Conservation (phyloP, 768 basidiomycete genomes). For the Rhizopogon sp. region DNA sequence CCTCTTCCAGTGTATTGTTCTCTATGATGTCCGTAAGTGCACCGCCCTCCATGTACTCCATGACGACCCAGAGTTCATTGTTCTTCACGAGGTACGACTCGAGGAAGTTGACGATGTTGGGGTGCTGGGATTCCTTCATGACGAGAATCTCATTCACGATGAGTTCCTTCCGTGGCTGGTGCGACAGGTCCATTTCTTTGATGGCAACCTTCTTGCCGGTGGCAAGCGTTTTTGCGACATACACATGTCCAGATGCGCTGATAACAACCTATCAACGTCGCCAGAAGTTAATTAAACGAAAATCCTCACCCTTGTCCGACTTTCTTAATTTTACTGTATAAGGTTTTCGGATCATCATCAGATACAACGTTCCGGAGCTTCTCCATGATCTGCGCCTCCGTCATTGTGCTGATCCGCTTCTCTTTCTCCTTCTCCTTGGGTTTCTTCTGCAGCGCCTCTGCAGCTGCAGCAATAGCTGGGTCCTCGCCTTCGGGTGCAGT, state of each 20-base stretch:
- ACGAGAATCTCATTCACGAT: conserved; percentile 98
- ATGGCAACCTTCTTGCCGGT: conserved; percentile 90
- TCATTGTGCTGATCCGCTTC: conserved; percentile 93
- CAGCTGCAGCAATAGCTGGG: conserved; percentile 61
- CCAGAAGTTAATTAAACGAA: neutral
- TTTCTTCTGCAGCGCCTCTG: conserved; percentile 55
- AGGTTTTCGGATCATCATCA: conserved; percentile 77
- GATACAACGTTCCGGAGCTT: conserved; percentile 88
- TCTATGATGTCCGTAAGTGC: conserved; percentile 97
- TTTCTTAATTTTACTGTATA: conserved; percentile 98
- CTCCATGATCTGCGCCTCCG: conserved; percentile 97
- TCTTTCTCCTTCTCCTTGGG: conserved; percentile 57
- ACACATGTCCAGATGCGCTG: conserved; percentile 96
- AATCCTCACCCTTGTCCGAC: conserved; percentile 91
- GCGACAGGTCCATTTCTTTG: conserved; percentile 96
- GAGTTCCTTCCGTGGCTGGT: conserved; percentile 94
- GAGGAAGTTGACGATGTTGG: conserved; percentile 95
- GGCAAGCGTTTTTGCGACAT: conserved; percentile 87
- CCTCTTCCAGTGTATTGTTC: conserved; percentile 91
- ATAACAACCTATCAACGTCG: conserved; percentile 6
- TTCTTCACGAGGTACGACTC: conserved; percentile 86
- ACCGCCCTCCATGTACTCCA: conserved; percentile 99
- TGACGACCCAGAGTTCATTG: conserved; percentile 93
- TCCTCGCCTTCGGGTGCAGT: conserved; percentile 40
- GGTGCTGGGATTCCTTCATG: conserved; percentile 97